Base-by-base conservation (phyloP, 768 basidiomycete species). In the Russula sp. region DNA sequence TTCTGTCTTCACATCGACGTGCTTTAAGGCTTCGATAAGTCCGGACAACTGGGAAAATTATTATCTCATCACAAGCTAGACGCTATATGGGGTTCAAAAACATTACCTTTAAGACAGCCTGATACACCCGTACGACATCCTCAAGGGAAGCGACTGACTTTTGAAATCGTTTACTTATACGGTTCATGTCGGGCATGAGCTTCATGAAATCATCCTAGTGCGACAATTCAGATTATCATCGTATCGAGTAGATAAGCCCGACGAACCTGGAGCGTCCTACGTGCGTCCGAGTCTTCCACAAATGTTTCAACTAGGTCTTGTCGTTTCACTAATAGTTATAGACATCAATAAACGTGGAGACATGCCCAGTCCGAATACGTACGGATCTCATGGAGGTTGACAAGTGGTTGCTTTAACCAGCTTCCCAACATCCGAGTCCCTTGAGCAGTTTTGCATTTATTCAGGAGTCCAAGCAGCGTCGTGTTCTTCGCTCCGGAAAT, bases 401-500 rank as follows among this genome's bases (percentile, higher is more conserved):
- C 85, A 30, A 98, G 78, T 6, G 97, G 97, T 73, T 98, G 97
- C 72, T 97, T 98, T 48, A 99, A 77, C 96, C 96, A 98, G 54
- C 86, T 87, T 0, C 87, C 90, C 3, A 99, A 79, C 46, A 97
- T 74, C 61, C 97, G 79, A 16, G 90, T 86, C 0, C 97, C 97
- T 72, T 99, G 97, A 0, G 92, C 86, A 0, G 97, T 98, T 76
- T 97, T 97, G 79, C 96, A 97, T 70, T 90, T 91, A 74, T 98
- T 97, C 62, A 99, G 76, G 9, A 97, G 77, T 0, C 94, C 94
- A 59, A 94, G 85, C 6, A 99, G 74, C 4, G 92, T 95, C 34
- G 90, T 91, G 67, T 90, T 94, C 71, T 91, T 89, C 59, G 85
- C 86, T 2, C 84, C 78, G 8, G 81, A 82, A 48, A 81, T 83